Evolutionary conservation across 2,329 filamentous ascomycete genomes (phyloP).

Genomic region (Ophiostoma fasciatum): DNA sequence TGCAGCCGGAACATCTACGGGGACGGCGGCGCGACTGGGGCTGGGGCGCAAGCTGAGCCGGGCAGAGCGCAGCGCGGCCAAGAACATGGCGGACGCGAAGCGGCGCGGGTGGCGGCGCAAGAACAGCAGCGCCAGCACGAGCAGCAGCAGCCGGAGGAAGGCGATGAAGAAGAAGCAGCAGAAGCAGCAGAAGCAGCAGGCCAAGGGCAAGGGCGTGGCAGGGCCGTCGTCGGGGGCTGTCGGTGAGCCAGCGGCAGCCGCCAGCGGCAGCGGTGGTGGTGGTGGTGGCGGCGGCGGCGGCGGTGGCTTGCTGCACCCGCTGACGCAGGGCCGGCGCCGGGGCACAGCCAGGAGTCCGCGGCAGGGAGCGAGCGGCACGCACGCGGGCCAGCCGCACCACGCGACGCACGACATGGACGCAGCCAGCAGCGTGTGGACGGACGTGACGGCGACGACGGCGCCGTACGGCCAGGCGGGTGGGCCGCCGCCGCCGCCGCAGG

Average conservation of each 20-base stretch:
- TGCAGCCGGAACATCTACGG: no score
- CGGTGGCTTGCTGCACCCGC: no score
- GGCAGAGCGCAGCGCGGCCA: constrained; percentile 44
- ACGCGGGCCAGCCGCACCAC: no score
- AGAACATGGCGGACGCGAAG: constrained; percentile 47
- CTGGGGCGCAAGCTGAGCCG: constrained; percentile 36
- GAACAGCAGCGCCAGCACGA: no score
- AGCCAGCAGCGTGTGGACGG: constrained; percentile 29
- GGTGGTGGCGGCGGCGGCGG: no score
- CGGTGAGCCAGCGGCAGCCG: neutral
- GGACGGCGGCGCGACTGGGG: constrained; percentile 21
- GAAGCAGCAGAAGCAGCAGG: constrained; percentile 25
- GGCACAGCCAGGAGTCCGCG: neutral
- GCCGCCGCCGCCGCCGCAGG: neutral
- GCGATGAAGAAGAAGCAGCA: no score
- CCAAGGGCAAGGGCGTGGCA: constrained; percentile 16
- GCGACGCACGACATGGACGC: constrained; percentile 9
- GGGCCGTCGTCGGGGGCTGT: neutral
- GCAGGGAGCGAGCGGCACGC: neutral
- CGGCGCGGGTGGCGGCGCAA: constrained; percentile 37
- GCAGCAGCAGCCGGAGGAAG: constrained; percentile 19
- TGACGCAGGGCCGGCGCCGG: neutral
- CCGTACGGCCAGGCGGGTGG: neutral
- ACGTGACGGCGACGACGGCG: constrained; percentile 22
- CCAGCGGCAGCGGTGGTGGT: no score